A percentile compares a stretch with the other conserved stretches of the same genome.
phyloP scores from a whole-genome alignment of 768 basidiomycete species.

The Stropharia rugosoannulata region DNA sequence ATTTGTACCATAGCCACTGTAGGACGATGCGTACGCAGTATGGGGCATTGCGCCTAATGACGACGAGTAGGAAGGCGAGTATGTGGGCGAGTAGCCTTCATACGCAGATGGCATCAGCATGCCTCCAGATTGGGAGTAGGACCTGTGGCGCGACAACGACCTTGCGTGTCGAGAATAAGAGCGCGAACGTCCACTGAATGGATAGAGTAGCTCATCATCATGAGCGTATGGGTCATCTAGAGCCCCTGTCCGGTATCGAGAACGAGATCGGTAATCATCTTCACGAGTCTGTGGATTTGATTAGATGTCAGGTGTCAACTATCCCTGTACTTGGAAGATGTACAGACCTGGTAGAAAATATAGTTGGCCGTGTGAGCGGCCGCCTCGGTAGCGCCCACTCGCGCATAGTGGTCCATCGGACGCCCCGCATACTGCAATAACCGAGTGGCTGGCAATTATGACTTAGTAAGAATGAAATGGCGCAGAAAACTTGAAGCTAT shows the following conservation, averaged over 20 bases:
- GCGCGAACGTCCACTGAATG: conserved; percentile 25
- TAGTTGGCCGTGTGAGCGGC: conserved; percentile 67
- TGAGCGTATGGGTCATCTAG: conserved; percentile 39
- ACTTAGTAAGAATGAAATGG: conserved; percentile 2
- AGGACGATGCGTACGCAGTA: conserved; percentile 17
- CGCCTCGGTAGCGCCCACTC: conserved; percentile 55
- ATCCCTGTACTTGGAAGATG: not conserved
- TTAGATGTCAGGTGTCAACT: conserved; percentile 1
- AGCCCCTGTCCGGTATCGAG: conserved; percentile 23
- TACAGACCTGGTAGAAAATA: conserved; percentile 52
- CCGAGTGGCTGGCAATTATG: conserved; percentile 45
- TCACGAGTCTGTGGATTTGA: conserved; percentile 29
- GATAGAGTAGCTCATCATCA: conserved; percentile 31
- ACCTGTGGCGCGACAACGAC: conserved; percentile 36
- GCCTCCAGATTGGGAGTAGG: conserved; percentile 24
- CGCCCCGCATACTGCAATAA: conserved; percentile 53
- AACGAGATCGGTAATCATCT: conserved; percentile 36
- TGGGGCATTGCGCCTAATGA: conserved; percentile 15
- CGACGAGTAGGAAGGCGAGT: conserved; percentile 16
- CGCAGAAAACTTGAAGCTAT: conserved; percentile 2
- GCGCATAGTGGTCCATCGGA: conserved; percentile 41
- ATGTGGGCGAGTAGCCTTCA: conserved; percentile 10
- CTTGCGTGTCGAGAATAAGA: conserved; percentile 31
- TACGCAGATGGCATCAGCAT: conserved; percentile 16
- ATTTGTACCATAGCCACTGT: conserved; percentile 24